These are phyloP conservation scores for Xylariaceae sp. DNA, from an alignment of 2,329 filamentous ascomycete species.

Conservation along the genomic window DNA sequence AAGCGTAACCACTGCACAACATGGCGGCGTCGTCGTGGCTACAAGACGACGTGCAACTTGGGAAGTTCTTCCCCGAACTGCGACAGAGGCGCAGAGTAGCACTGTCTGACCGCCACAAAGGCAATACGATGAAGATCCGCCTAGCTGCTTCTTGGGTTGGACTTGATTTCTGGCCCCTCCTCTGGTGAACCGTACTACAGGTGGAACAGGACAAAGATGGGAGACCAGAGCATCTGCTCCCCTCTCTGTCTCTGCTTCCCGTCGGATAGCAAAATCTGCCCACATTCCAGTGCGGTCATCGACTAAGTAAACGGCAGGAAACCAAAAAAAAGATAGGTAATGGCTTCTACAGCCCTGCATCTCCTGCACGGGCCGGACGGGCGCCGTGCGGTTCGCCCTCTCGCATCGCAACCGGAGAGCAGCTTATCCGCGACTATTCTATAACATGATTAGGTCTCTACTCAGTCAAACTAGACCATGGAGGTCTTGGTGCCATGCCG, in stretches of 20 bases:
- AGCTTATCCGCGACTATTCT: too few species aligned
- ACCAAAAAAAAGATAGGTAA: neutral
- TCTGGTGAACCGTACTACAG: constrained; percentile 1
- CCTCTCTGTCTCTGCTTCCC: neutral
- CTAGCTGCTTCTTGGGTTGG: constrained; percentile 2
- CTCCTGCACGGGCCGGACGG: neutral
- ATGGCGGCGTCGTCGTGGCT: too few species aligned
- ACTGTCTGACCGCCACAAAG: constrained; percentile 15
- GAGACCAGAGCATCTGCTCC: neutral
- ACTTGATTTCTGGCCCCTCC: constrained; percentile 1
- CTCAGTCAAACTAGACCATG: too few species aligned
- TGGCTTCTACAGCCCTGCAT: too few species aligned
- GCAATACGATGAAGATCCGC: constrained; percentile 4
- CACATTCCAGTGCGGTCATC: neutral
- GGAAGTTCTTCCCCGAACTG: neutral
- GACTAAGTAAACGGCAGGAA: neutral
- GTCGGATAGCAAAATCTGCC: neutral
- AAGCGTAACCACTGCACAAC: too few species aligned
- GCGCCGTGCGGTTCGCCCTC: neutral
- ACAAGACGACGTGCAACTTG: too few species aligned
- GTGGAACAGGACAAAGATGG: neutral
- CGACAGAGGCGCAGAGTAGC: neutral
- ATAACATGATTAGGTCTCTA: too few species aligned
- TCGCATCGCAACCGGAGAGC: neutral
- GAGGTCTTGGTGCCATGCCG: too few species aligned